These are phyloP conservation scores for Schwanniomyces etchellsii DNA, from an alignment of 1,139 yeast species.

Conservation along the genomic window DNA sequence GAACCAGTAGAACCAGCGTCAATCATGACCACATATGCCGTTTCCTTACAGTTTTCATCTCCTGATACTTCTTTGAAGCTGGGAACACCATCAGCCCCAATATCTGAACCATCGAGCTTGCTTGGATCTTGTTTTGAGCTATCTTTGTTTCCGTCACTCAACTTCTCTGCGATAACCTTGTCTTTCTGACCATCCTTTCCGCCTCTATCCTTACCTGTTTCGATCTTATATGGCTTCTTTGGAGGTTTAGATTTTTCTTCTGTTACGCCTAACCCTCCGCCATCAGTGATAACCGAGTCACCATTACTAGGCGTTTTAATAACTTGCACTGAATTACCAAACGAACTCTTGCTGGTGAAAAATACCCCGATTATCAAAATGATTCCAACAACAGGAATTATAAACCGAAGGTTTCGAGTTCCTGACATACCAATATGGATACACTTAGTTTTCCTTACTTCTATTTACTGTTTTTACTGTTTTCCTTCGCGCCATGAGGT, in stretches of 20 bases:
- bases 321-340: slow-evolving; percentile 20
- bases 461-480: neutral
- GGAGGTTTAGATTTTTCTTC: slow-evolving; percentile 17
- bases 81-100: slow-evolving; percentile 1
- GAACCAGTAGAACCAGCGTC: slow-evolving; percentile 99
- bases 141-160: slow-evolving; percentile 5
- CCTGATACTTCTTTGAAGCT: slow-evolving; percentile 1
- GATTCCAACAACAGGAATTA: slow-evolving; percentile 29
- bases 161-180: slow-evolving; percentile 1
- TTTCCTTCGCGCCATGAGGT: too few species aligned
- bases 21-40: slow-evolving; percentile 69
- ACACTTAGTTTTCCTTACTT: neutral
- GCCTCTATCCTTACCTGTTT: slow-evolving; percentile 3
- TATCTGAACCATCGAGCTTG: neutral
- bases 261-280: too few species aligned
- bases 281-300: slow-evolving; percentile 14
- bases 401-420: slow-evolving; percentile 32
- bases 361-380: slow-evolving; percentile 31
- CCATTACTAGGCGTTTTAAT: slow-evolving; percentile 22
- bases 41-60: slow-evolving; percentile 3
- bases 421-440: neutral
- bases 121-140: slow-evolving; percentile 2
- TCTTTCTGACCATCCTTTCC: slow-evolving; percentile 6
- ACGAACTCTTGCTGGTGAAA: slow-evolving; percentile 26
- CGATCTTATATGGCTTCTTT: slow-evolving; percentile 17